These are phyloP conservation scores for Chenopodium berlandieri DNA, from an alignment of 148 eudicot species.

Conservation along the genomic window DNA sequence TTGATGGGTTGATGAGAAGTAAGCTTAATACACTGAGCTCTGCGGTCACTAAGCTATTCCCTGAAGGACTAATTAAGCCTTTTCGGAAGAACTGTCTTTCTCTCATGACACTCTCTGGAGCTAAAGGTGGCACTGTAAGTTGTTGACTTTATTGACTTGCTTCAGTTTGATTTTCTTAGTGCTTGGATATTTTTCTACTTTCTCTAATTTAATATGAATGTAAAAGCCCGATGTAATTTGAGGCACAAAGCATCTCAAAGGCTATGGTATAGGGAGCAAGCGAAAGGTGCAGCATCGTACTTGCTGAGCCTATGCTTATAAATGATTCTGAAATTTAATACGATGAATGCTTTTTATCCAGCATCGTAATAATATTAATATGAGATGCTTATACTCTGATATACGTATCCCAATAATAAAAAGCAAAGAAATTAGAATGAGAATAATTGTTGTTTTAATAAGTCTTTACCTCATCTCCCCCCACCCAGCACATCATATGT, in stretches of 20 bases:
- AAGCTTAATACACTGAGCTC: constrained; percentile 55
- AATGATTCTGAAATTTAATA: background rate
- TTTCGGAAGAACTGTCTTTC: constrained; percentile 91
- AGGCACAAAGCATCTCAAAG: background rate
- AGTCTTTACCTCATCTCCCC: too few relatives aligned
- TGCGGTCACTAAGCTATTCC: constrained; percentile 61
- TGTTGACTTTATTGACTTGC: constrained; percentile 9
- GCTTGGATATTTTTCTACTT: background rate
- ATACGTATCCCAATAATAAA: too few relatives aligned
- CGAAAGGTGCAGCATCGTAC: background rate
- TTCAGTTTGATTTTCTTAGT: background rate
- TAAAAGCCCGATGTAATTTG: background rate
- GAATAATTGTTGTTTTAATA: too few relatives aligned
- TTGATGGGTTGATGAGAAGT: constrained; percentile 91
- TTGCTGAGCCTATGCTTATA: background rate
- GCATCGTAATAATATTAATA: background rate
- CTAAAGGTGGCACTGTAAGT: constrained; percentile 97
- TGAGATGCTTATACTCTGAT: background rate
- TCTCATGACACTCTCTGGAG: constrained; percentile 94
- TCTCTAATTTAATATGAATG: background rate
- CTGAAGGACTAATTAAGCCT: constrained; percentile 70
- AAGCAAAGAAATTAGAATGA: too few relatives aligned
- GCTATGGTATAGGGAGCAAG: background rate
- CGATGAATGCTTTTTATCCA: background rate
- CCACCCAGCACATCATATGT: too few relatives aligned